These are phyloP conservation scores for Parasarocladium wereldwijsianum DNA, from an alignment of 2,329 filamentous ascomycete species.

Conservation along the genomic window DNA sequence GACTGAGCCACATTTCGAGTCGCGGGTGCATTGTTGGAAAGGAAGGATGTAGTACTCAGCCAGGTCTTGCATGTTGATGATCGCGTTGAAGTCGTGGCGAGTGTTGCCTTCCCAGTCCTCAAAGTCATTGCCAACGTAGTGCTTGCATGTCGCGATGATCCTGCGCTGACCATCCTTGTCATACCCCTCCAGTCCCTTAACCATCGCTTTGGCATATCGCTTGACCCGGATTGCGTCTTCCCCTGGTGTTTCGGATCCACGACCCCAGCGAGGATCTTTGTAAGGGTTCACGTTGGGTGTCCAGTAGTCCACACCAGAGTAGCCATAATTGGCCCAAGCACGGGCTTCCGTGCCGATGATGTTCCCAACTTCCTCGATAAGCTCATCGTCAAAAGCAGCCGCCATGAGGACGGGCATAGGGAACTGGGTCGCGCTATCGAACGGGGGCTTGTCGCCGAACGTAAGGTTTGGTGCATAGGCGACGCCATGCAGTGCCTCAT, in stretches of 20 bases:
- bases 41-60: conserved; percentile 53
- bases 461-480: conserved; percentile 24
- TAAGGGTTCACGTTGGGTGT: conserved; percentile 55
- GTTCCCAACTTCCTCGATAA: conserved; percentile 40
- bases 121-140: conserved; percentile 37
- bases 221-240: conserved; percentile 32
- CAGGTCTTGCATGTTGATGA: conserved; percentile 45
- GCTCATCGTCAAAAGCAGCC: conserved; percentile 47
- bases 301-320: conserved; percentile 43
- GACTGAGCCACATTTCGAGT: conserved; percentile 40
- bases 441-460: conserved; percentile 13
- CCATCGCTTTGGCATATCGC: conserved; percentile 33
- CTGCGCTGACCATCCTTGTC: conserved; percentile 11
- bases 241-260: conserved; percentile 45
- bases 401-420: conserved; percentile 48
- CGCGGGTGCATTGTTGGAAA: conserved; percentile 47
- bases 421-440: conserved; percentile 48
- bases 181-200: conserved; percentile 34
- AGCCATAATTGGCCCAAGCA: conserved; percentile 47
- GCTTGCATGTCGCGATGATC: conserved; percentile 42
- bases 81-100: conserved; percentile 39
- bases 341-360: conserved; percentile 45
- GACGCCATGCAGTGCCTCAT: conserved; percentile 46
- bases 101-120: conserved; percentile 22
- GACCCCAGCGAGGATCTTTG: conserved; percentile 47